These are phyloP conservation scores for Globisporangium sylvaticum DNA, from an alignment of 352 stramenopile species.

Conservation along the genomic window DNA sequence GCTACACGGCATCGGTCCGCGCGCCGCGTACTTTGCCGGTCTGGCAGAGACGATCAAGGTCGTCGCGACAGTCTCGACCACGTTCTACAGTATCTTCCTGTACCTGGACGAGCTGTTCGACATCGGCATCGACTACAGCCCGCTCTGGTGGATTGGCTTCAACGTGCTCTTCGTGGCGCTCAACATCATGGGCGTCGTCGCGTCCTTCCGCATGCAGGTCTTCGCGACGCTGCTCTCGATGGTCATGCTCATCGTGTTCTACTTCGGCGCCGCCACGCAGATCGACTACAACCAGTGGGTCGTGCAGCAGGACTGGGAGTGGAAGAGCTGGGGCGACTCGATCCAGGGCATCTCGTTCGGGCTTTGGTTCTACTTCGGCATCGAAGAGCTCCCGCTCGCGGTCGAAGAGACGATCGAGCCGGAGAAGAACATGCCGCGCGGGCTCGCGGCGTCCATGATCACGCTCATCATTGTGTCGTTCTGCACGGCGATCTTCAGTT, in stretches of 20 bases:
- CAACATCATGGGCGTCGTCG: slow-evolving; percentile 56
- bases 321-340: slow-evolving; percentile 34
- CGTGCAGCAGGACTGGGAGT: slow-evolving; percentile 46
- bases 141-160: slow-evolving; percentile 56
- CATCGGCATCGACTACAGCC: slow-evolving; percentile 27
- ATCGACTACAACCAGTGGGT: slow-evolving; percentile 59
- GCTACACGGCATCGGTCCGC: slow-evolving; percentile 49
- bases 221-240: slow-evolving; percentile 45
- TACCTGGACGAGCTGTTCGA: slow-evolving; percentile 58
- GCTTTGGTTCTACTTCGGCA: slow-evolving; percentile 75
- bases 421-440: slow-evolving; percentile 61
- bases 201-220: slow-evolving; percentile 62
- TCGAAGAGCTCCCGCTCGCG: slow-evolving; percentile 68
- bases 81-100: slow-evolving; percentile 49
- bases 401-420: slow-evolving; percentile 73
- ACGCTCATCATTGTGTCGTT: slow-evolving; percentile 52
- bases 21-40: slow-evolving; percentile 52
- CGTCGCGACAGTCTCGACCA: slow-evolving; percentile 40
- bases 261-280: slow-evolving; percentile 41
- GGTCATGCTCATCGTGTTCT: slow-evolving; percentile 53
- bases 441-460: slow-evolving; percentile 49
- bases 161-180: slow-evolving; percentile 55
- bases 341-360: slow-evolving; percentile 56
- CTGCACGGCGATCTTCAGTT: slow-evolving; percentile 54
- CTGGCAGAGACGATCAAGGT: slow-evolving; percentile 68